Evolutionary conservation across 768 basidiomycete species (phyloP).

Genomic region (Rhodotorula babjevae): DNA sequence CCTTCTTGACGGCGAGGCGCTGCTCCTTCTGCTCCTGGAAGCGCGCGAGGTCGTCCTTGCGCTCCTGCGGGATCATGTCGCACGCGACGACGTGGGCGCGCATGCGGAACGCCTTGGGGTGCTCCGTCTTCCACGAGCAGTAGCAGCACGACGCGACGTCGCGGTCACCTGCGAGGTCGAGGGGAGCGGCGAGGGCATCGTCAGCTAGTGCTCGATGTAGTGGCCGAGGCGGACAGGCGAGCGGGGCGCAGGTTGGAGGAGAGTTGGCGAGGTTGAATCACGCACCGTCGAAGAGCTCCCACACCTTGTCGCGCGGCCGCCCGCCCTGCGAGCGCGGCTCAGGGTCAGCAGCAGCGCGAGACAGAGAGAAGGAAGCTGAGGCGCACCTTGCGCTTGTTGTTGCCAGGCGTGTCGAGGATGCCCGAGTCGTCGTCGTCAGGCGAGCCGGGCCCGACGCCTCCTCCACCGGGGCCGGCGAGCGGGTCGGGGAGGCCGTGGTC

Average conservation of each 20-base stretch:
- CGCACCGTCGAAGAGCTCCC: conserved; percentile 31
- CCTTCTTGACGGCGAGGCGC: conserved; percentile 3
- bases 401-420: not conserved
- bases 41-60: conserved; percentile 1
- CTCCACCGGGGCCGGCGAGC: not conserved
- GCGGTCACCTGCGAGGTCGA: conserved; percentile 10
- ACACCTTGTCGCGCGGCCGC: conserved; percentile 32
- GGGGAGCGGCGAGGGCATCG: not conserved
- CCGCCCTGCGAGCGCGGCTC: not conserved
- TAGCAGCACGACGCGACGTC: conserved; percentile 30
- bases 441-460: not conserved
- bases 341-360: not conserved
- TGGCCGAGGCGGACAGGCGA: not conserved
- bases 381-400: conserved; percentile 1
- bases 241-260: too few species aligned
- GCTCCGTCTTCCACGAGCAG: conserved; percentile 41
- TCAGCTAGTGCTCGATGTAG: not conserved
- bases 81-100: conserved; percentile 14
- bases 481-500: not conserved
- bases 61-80: conserved; percentile 6
- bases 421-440: conserved; percentile 10
- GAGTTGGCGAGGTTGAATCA: not conserved
- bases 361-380: not conserved
- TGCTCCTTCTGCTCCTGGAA: conserved; percentile 21
- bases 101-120: conserved; percentile 44